phyloP scores from a whole-genome alignment of 768 basidiomycete genomes.

The Suillus lakei region DNA sequence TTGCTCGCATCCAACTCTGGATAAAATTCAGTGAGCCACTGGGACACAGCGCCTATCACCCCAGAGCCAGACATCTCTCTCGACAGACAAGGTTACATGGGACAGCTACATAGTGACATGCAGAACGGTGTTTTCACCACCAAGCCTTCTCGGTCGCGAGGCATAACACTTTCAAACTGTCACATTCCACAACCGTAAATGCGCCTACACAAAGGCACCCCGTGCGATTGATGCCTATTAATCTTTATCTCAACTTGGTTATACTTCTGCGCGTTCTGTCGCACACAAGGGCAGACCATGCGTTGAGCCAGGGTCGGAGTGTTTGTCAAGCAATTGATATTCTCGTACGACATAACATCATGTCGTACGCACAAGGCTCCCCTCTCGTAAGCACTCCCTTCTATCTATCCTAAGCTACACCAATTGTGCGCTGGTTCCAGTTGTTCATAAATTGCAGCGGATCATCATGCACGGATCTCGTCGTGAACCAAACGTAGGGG shows the following conservation, averaged over 20 bases:
- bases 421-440: background rate
- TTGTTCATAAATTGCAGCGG: constrained; percentile 1
- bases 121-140: background rate
- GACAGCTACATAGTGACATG: background rate
- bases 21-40: background rate
- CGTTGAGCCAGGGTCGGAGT: background rate
- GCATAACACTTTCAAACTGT: background rate
- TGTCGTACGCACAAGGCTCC: background rate
- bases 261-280: background rate
- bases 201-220: background rate
- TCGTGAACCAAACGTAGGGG: background rate
- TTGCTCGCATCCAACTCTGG: constrained; percentile 5
- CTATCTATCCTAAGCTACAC: constrained; percentile 4
- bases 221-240: background rate
- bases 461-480: constrained; percentile 2
- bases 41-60: background rate
- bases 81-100: background rate
- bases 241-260: constrained; percentile 1
- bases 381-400: background rate
- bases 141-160: background rate
- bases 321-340: background rate
- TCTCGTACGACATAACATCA: constrained; percentile 8
- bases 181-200: background rate
- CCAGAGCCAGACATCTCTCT: background rate
- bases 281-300: background rate